Percentiles rank a stretch among this genome's conserved stretches.
phyloP scores from a whole-genome alignment of 164 flowering plant genomes.

The Annona cherimola region DNA sequence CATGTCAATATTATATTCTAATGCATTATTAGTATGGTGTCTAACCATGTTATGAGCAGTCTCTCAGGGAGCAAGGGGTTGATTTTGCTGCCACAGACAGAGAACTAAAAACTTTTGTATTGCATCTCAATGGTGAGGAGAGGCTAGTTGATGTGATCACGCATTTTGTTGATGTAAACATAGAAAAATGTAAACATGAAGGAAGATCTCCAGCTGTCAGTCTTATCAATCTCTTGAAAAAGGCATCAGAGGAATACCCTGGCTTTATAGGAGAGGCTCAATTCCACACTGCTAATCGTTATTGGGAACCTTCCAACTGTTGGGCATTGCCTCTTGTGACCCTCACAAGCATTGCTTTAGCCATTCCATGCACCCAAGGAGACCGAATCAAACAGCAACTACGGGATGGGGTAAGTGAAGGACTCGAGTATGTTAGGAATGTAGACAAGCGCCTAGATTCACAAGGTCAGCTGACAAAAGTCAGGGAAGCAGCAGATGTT shows the following conservation, averaged over 20 bases:
- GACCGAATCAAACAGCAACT: slow-evolving; percentile 18
- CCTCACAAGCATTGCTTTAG: slow-evolving; percentile 48
- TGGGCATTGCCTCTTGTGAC: slow-evolving; percentile 76
- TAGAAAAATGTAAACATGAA: slow-evolving; percentile 28
- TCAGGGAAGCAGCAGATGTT: slow-evolving; percentile 44
- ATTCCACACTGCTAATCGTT: slow-evolving; percentile 42
- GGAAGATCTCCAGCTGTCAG: slow-evolving; percentile 40
- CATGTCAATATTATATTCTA: too few relatives aligned
- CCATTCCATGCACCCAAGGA: slow-evolving; percentile 38
- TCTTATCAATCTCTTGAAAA: slow-evolving; percentile 37
- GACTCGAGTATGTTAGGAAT: slow-evolving; percentile 33
- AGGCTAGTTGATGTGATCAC: slow-evolving; percentile 37
- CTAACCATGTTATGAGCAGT: too few relatives aligned
- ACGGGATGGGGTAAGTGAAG: slow-evolving; percentile 29
- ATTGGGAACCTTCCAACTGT: slow-evolving; percentile 46
- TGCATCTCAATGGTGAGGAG: slow-evolving; percentile 64
- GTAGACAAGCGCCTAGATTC: slow-evolving; percentile 33
- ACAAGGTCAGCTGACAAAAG: slow-evolving; percentile 19
- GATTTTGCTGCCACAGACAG: too few relatives aligned
- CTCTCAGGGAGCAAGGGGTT: too few relatives aligned
- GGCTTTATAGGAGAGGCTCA: too few relatives aligned
- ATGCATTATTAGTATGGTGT: too few relatives aligned
- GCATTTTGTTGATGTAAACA: slow-evolving; percentile 27
- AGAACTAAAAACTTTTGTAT: slow-evolving; percentile 13
- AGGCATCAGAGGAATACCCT: too few relatives aligned